phyloP scores from a whole-genome alignment of 305 asterid genomes.

The Solanum hybrid region DNA sequence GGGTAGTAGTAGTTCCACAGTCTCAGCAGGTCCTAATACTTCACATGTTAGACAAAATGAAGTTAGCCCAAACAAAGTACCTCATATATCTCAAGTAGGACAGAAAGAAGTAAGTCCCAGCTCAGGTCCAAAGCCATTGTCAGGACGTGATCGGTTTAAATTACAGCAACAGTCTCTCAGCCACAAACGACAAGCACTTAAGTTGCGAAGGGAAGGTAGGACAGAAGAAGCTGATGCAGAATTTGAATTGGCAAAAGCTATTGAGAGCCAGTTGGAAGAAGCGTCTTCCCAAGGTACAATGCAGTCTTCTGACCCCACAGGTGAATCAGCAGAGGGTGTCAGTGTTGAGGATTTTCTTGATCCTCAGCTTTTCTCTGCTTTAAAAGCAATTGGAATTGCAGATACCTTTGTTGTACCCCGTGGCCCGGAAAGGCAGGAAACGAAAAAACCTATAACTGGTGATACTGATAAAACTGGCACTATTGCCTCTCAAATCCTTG shows the following conservation, averaged over 20 bases:
- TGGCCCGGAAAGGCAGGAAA: constrained; percentile 22
- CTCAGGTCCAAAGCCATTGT: constrained; percentile 51
- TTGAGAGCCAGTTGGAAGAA: constrained; percentile 73
- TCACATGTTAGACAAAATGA: constrained; percentile 42
- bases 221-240: constrained; percentile 92
- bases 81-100: constrained; percentile 2
- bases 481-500: constrained; percentile 20
- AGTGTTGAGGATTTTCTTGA: constrained; percentile 86
- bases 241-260: constrained; percentile 70
- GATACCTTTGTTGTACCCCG: constrained; percentile 21
- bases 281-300: constrained; percentile 25
- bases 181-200: constrained; percentile 86
- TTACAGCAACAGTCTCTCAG: constrained; percentile 86
- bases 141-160: constrained; percentile 80
- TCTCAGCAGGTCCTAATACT: constrained; percentile 26
- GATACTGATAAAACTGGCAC: constrained; percentile 15
- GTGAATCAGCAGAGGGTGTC: constrained; percentile 38
- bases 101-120: constrained; percentile 7
- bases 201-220: constrained; percentile 91
- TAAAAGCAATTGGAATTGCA: constrained; percentile 71
- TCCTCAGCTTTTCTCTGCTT: constrained; percentile 87
- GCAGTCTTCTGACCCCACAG: constrained; percentile 19
- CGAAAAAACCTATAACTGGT: constrained; percentile 11
- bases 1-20: constrained; percentile 22
- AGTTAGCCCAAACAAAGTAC: constrained; percentile 35